A percentile compares a stretch with the other conserved stretches of the same genome.
Evolutionary conservation across 2,329 filamentous ascomycete species (phyloP).

Genomic region (Coniella lustricola): DNA sequence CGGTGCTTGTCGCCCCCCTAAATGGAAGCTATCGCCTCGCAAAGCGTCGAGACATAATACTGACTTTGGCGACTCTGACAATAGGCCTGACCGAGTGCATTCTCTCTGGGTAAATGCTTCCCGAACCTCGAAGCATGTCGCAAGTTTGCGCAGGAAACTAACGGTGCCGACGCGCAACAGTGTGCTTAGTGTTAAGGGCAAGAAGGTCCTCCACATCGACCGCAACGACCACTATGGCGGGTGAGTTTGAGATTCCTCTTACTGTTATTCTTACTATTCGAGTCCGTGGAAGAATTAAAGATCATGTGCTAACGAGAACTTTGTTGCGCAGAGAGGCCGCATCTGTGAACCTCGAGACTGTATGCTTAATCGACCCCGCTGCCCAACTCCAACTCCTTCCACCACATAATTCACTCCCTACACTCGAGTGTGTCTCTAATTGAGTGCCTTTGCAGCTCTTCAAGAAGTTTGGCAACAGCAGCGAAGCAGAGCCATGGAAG

Average conservation of each 20-base stretch:
- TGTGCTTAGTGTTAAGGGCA: conserved; percentile 95
- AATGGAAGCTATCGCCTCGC: conserved; percentile 3
- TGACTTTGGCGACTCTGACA: conserved; percentile 20
- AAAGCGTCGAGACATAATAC: conserved; percentile 15
- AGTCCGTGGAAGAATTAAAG: neutral
- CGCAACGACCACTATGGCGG: conserved; percentile 98
- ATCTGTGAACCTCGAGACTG: conserved; percentile 92
- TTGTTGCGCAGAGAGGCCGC: conserved; percentile 67
- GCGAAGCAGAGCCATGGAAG: conserved; percentile 90
- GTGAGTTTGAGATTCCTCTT: conserved; percentile 46
- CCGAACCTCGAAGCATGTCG: neutral
- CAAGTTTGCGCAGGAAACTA: neutral
- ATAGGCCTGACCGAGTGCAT: conserved; percentile 96
- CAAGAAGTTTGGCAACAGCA: conserved; percentile 82
- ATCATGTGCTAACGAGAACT: conserved; percentile 4
- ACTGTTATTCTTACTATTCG: conserved; percentile 16
- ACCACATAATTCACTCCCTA: conserved; percentile 5
- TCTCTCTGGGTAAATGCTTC: conserved; percentile 71
- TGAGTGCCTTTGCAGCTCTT: conserved; percentile 59
- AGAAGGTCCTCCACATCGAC: conserved; percentile 98
- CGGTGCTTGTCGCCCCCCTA: neutral
- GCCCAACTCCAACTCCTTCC: conserved; percentile 8
- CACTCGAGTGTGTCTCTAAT: neutral
- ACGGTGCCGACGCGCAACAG: conserved; percentile 35
- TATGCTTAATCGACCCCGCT: conserved; percentile 35